phyloP scores from a whole-genome alignment of 345 rosid species.

The Rubroshorea leprosula region DNA sequence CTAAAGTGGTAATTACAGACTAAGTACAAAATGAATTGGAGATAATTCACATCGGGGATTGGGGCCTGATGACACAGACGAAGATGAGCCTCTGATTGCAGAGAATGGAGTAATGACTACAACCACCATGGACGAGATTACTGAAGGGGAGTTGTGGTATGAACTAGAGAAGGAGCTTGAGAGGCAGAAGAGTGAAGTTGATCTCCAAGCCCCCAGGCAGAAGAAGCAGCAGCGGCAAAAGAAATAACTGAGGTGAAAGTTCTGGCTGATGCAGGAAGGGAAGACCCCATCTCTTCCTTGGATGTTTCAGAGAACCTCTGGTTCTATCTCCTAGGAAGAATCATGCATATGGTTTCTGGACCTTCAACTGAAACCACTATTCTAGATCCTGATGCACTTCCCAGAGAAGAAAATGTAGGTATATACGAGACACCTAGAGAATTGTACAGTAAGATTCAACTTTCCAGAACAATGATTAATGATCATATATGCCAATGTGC shows the following conservation, averaged over 20 bases:
- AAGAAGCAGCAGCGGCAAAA: conserved; percentile 71
- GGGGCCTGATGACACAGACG: conserved; percentile 49
- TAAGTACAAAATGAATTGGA: conserved; percentile 28
- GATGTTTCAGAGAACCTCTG: conserved; percentile 57
- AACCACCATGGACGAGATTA: conserved; percentile 42
- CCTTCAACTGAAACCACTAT: conserved; percentile 22
- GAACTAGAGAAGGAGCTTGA: conserved; percentile 82
- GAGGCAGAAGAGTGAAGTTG: conserved; percentile 51
- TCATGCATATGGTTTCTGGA: conserved; percentile 66
- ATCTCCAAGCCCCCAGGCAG: conserved; percentile 51
- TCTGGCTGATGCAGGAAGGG: conserved; percentile 37
- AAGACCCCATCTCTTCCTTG: conserved; percentile 25
- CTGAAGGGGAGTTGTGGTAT: conserved; percentile 79
- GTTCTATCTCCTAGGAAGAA: conserved; percentile 86
- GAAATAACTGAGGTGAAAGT: conserved; percentile 68
- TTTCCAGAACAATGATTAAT: conserved; percentile 84
- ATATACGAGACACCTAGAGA: conserved; percentile 81
- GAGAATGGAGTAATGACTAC: conserved; percentile 28
- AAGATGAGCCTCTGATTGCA: conserved; percentile 61
- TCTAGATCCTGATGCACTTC: conserved; percentile 26
- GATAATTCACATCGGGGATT: conserved; percentile 40
- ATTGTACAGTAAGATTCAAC: conserved; percentile 85
- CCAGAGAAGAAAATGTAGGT: conserved; percentile 34
- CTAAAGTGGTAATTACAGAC: conserved; percentile 29
- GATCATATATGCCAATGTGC: conserved; percentile 98